Base-by-base conservation (phyloP, 2,329 filamentous ascomycete genomes). In the Ascochyta koolunga region DNA sequence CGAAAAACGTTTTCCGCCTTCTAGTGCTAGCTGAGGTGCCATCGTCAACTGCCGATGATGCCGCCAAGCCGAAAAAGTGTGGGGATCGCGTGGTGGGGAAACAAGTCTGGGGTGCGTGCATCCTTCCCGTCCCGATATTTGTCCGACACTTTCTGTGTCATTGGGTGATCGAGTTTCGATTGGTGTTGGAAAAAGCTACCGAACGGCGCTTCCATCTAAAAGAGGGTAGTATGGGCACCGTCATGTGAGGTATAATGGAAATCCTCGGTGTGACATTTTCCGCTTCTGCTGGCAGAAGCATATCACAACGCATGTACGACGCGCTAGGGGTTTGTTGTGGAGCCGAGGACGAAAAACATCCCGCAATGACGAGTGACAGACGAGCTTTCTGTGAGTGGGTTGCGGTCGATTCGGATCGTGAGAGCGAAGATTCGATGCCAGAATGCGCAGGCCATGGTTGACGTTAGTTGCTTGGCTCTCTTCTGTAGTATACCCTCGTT, bases 21-120 rank as follows among this genome's bases (percentile, higher is more conserved):
- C 32, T 13, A 38, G 10, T n/a, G 38, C 31, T 7, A 27, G 8
- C 38, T 24, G 10, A 33, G 16, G 37, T 42, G 22, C 25, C 39
- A 48, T 39, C n/a, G 19, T 35, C 18, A 39, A 39, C 39, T 44
- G 50, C 50, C 44, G 50, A 39, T 43, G 39, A 48, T 54, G 44
- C 44, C 37, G 51, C 51, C 51, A 54, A 54, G 51, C 39, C 35
- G 27, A 39, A 44, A 54, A 13, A 54, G 9, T 48, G 50, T 48
- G 50, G 50, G 33, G 50, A 53, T 43, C 25, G 27, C 29, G 39
- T 25, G 7, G 50, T 54, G 44, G 39, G 50, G 44, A 35, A 35
- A 16, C 32, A 33, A 43, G 27, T 44, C 44, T 49, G 50, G 50
- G 50, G 50, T 44, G 38, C 50, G 38, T 44, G 50, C 50, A 40